Base-by-base conservation (phyloP, 306 rosid genomes). In the Vigna hirtella region DNA sequence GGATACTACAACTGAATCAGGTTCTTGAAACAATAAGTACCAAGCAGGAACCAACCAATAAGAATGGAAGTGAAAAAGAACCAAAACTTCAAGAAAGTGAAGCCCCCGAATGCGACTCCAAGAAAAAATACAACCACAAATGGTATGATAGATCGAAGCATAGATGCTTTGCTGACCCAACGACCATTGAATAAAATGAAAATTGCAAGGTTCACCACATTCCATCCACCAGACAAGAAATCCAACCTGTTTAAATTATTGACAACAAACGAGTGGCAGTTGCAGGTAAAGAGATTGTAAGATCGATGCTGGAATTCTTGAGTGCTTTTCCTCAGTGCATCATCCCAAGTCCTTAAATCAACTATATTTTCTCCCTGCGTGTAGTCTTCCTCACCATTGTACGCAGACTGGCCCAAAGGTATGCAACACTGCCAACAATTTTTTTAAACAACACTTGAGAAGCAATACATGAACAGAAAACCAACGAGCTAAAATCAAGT, bases 251-350 rank as follows among this genome's bases (percentile, higher is more conserved):
- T 95, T 61, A 93, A 87, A 77, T 85, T 93, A 81, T 93, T 90
- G 76, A 96, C 99, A 63, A 95, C 99, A 81, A 95, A 95, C 3
- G 97, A 95, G 72, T 93, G 99, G 73, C 98, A 93, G 75, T 96
- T 93, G 91, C 99, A 93, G 7, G 99, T 91, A 26, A 96, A 85
- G 43, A 93, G 86, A 79, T 84, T 96, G 87, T 96, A 93, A 51
- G 94, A 52, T 64, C 88, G 91, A 80, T 96, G 97, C 30, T 96
- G 99, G 79, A 88, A 96, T 79, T 93, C 99, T 75, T 86, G 96
- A 52, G 93, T 93, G 86, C 94, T 85, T 84, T 90, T 90, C 81
- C 55, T 77, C 24, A 96, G 79, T 1, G 96, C 96, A 73, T 84
- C 97, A 56, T 93, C 97, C 99, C 99, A 93, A 40, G 89, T 90